phyloP scores from a whole-genome alignment of 1,284 basidiomycete species.

The Ceratobasidium sp. region DNA sequence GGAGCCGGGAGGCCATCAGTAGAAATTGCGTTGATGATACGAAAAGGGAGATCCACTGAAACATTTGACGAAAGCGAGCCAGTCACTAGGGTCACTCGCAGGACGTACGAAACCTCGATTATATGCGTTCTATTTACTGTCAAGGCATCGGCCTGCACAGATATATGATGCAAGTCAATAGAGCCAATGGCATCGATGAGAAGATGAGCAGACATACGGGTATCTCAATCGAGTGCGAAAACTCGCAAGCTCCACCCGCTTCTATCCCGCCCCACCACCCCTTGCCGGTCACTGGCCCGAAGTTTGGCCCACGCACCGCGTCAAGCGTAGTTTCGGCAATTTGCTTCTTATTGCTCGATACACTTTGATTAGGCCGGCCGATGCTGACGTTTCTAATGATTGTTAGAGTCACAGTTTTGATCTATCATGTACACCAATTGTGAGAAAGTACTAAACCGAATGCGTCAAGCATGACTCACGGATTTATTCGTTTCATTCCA shows the following conservation, averaged over 20 bases:
- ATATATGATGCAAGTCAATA: slow-evolving; percentile 4
- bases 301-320: slow-evolving; percentile 73
- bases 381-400: slow-evolving; percentile 81
- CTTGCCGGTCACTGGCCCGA: slow-evolving; percentile 81
- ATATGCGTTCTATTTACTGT: slow-evolving; percentile 81
- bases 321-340: slow-evolving; percentile 76
- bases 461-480: slow-evolving; percentile 55
- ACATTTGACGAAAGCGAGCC: slow-evolving; percentile 76
- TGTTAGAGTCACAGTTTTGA: slow-evolving; percentile 77
- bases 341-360: slow-evolving; percentile 71
- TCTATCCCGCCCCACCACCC: slow-evolving; percentile 90
- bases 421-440: slow-evolving; percentile 51
- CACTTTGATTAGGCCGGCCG: slow-evolving; percentile 74
- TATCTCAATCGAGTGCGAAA: slow-evolving; percentile 74
- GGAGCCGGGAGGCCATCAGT: slow-evolving; percentile 69
- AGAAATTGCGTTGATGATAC: slow-evolving; percentile 84
- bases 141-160: slow-evolving; percentile 75
- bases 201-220: slow-evolving; percentile 70
- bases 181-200: slow-evolving; percentile 33
- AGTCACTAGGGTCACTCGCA: slow-evolving; percentile 79
- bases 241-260: slow-evolving; percentile 71
- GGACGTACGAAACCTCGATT: slow-evolving; percentile 83
- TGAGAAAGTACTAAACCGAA: not conserved
- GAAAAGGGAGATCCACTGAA: slow-evolving; percentile 77
- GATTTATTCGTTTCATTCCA: slow-evolving; percentile 81